phyloP scores from a whole-genome alignment of 2,329 filamentous ascomycete genomes.

The Ceratocystis smalleyi region DNA sequence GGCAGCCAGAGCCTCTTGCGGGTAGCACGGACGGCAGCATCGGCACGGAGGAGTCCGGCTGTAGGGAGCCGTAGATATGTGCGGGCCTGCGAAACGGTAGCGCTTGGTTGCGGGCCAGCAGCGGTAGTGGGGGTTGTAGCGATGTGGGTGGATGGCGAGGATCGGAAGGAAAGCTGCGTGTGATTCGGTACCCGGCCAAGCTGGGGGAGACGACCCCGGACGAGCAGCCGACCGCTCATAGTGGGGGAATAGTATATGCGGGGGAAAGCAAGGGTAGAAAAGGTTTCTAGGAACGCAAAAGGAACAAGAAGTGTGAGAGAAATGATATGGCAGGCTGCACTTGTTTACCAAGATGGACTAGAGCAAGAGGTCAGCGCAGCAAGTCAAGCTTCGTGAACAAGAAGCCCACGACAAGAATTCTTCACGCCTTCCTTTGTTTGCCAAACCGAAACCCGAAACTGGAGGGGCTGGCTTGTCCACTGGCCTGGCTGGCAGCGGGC shows the following conservation, averaged over 20 bases:
- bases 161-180: slow-evolving; percentile 2
- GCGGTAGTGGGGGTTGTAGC: not conserved
- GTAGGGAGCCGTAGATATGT: slow-evolving; percentile 43
- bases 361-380: too few relatives aligned
- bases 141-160: slow-evolving; percentile 1
- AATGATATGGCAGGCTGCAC: not conserved
- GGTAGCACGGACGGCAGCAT: slow-evolving; percentile 45
- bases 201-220: slow-evolving; percentile 14
- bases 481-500: not conserved
- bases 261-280: not conserved
- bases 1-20: slow-evolving; percentile 58
- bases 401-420: not conserved
- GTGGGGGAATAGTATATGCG: not conserved
- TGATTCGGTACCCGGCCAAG: slow-evolving; percentile 13
- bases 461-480: not conserved
- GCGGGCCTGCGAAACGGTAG: not conserved
- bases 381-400: not conserved
- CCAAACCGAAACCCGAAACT: not conserved
- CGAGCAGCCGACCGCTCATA: slow-evolving; percentile 17
- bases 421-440: not conserved
- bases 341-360: too few relatives aligned
- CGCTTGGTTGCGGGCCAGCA: not conserved
- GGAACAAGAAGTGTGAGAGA: not conserved
- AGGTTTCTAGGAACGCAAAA: not conserved
- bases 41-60: slow-evolving; percentile 52